Percentiles rank a stretch among this genome's conserved stretches.
Conservation (phyloP, 2,329 filamentous ascomycete genomes). For the Coniochaeta sp. region DNA sequence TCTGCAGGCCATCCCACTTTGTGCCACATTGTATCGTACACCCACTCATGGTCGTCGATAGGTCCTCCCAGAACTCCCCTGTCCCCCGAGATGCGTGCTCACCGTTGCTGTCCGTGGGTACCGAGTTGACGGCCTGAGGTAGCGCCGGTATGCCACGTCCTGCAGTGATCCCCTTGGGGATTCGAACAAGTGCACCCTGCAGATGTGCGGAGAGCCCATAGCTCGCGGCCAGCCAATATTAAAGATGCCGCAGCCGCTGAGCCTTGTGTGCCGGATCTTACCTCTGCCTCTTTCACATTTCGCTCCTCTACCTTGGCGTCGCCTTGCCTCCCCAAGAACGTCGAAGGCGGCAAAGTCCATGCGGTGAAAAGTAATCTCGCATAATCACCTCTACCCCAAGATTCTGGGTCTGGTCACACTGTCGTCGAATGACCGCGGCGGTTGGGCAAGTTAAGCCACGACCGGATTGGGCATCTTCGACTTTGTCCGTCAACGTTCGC, state of each 20-base stretch:
- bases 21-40: neutral
- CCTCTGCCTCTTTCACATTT: conserved; percentile 14
- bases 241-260: conserved; percentile 38
- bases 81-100: neutral
- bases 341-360: neutral
- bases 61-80: neutral
- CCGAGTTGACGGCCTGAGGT: conserved; percentile 5
- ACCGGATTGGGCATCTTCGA: neutral
- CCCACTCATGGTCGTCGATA: neutral
- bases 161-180: neutral
- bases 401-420: neutral
- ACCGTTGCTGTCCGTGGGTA: neutral
- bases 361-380: neutral
- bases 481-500: neutral
- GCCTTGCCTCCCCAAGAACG: conserved; percentile 4
- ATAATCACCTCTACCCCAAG: neutral
- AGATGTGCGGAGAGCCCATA: conserved; percentile 29
- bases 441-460: neutral
- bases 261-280: conserved; percentile 10
- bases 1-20: neutral
- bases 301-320: neutral
- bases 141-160: conserved; percentile 9
- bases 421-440: neutral
- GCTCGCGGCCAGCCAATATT: conserved; percentile 45
- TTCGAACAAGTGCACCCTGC: conserved; percentile 21